These are phyloP conservation scores for Pythium coloratum DNA, from an alignment of 352 stramenopile genomes.

Conservation along the genomic window DNA sequence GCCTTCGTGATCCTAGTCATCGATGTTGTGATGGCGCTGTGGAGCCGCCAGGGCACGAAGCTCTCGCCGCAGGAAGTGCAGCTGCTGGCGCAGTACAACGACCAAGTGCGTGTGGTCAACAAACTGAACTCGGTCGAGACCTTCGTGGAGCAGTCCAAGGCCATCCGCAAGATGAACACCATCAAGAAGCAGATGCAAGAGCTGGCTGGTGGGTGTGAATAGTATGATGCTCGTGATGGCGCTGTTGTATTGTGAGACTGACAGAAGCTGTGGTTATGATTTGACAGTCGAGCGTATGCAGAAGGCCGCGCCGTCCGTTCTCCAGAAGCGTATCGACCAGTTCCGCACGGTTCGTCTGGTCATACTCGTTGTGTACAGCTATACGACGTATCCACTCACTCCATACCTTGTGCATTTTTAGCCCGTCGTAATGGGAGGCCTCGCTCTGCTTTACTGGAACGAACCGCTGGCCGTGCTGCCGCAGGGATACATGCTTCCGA, in stretches of 20 bases:
- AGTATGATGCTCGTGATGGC: neutral
- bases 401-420: slow-evolving; percentile 23
- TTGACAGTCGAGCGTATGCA: slow-evolving; percentile 63
- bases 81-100: slow-evolving; percentile 71
- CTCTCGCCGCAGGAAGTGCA: slow-evolving; percentile 56
- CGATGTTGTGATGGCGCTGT: slow-evolving; percentile 56
- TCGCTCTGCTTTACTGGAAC: slow-evolving; percentile 77
- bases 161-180: slow-evolving; percentile 82
- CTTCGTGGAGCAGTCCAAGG: slow-evolving; percentile 87
- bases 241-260: neutral
- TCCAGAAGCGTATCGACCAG: slow-evolving; percentile 77
- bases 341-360: slow-evolving; percentile 56
- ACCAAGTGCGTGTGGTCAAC: slow-evolving; percentile 76
- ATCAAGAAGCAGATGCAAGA: slow-evolving; percentile 86
- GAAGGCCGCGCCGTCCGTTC: slow-evolving; percentile 56
- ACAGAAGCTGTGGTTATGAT: neutral
- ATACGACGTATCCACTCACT: neutral
- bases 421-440: slow-evolving; percentile 54
- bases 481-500: slow-evolving; percentile 72
- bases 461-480: slow-evolving; percentile 69
- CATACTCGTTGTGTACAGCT: neutral
- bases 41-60: slow-evolving; percentile 47
- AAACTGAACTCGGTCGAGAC: slow-evolving; percentile 87
- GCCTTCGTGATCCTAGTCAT: slow-evolving; percentile 51
- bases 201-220: slow-evolving; percentile 49